A percentile compares a stretch with the other conserved stretches of the same genome.
phyloP scores from a whole-genome alignment of 306 rosid genomes.

The Begonia loranthoides region DNA sequence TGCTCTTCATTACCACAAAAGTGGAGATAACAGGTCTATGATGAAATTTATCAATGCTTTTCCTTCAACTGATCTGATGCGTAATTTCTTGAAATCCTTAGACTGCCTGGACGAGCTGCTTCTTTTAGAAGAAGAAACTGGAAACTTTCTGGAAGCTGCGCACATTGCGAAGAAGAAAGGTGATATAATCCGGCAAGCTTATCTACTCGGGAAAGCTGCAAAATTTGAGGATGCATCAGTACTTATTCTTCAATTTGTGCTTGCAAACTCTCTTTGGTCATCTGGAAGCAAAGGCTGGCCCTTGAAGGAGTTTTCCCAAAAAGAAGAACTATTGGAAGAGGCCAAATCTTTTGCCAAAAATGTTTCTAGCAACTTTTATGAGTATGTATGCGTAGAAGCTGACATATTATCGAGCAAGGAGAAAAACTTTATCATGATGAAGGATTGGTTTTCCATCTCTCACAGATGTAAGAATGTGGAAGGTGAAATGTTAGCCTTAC shows the following conservation, averaged over 20 bases:
- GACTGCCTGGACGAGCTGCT: conserved; percentile 46
- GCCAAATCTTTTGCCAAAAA: conserved; percentile 37
- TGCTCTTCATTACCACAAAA: conserved; percentile 35
- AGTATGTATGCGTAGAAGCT: conserved; percentile 29
- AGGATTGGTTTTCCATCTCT: conserved; percentile 26
- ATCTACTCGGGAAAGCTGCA: conserved; percentile 45
- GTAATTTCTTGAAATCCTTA: conserved; percentile 32
- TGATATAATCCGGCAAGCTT: conserved; percentile 23
- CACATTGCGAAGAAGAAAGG: conserved; percentile 43
- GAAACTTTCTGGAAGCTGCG: conserved; percentile 50
- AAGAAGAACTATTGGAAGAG: conserved; percentile 31
- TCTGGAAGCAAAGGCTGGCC: conserved; percentile 64
- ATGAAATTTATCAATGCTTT: conserved; percentile 64
- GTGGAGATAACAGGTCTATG: conserved; percentile 41
- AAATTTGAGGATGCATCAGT: conserved; percentile 32
- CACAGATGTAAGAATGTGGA: conserved; percentile 17
- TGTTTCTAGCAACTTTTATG: conserved; percentile 16
- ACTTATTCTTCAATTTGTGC: conserved; percentile 27
- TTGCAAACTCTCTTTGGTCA: conserved; percentile 55
- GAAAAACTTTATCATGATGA: conserved; percentile 2
- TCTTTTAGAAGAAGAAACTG: conserved; percentile 50
- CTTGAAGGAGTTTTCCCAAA: conserved; percentile 26
- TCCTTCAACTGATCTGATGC: conserved; percentile 30
- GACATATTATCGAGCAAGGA: conserved; percentile 27
- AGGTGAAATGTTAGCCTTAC: conserved; percentile 42